Percentiles rank a stretch among this genome's conserved stretches.
Conservation (phyloP, 2,329 filamentous ascomycete genomes). For the Microthyrium microscopicum region DNA sequence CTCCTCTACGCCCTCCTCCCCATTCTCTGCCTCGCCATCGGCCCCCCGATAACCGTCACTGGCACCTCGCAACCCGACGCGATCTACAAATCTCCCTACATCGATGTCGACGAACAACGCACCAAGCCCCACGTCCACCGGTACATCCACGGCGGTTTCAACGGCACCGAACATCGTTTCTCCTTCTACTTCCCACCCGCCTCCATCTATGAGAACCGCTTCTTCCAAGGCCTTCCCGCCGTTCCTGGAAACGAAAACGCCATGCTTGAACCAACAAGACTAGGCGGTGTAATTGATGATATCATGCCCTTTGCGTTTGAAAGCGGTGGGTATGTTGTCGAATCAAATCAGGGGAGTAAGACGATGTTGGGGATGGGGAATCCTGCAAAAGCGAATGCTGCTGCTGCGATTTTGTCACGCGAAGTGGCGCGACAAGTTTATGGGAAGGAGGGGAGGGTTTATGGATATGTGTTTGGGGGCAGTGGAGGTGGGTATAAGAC, state of each 20-base stretch:
- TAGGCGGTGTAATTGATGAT: slow-evolving; percentile 1
- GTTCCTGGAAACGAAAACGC: slow-evolving; percentile 1
- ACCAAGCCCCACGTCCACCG: not conserved
- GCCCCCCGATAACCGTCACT: no score
- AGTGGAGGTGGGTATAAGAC: slow-evolving; percentile 7
- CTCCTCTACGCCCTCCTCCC: no score
- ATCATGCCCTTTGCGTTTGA: slow-evolving; percentile 2
- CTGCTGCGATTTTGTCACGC: not conserved
- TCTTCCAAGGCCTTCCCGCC: slow-evolving; percentile 1
- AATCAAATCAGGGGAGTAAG: slow-evolving; percentile 1
- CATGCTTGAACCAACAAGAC: not conserved
- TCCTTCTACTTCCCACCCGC: slow-evolving; percentile 3
- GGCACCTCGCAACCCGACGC: not conserved
- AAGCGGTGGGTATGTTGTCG: slow-evolving; percentile 1
- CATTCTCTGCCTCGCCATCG: no score
- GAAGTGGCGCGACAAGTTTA: not conserved
- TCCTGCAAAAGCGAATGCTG: not conserved
- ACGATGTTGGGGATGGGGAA: no score
- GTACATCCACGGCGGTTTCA: slow-evolving; percentile 4
- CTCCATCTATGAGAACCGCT: not conserved
- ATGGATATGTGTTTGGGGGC: slow-evolving; percentile 8
- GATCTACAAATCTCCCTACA: slow-evolving; percentile 2
- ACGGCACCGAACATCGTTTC: not conserved
- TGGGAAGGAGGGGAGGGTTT: not conserved
- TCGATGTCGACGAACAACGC: slow-evolving; percentile 2